Evolutionary conservation across 495 filamentous ascomycete genomes (phyloP).

Genomic region (Penicillium coprophilum): DNA sequence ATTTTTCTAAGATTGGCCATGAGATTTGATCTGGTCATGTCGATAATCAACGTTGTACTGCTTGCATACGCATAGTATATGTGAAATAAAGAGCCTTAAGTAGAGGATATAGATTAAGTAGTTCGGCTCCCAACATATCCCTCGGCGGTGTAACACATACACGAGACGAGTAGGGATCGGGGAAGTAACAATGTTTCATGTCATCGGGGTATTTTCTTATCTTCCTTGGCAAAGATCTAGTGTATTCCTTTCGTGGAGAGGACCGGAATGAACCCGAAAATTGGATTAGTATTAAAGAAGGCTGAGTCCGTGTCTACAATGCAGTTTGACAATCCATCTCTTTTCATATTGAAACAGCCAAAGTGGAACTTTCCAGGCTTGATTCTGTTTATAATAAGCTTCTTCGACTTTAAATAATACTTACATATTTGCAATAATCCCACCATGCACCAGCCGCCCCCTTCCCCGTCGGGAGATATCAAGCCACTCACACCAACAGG

Average conservation of each 20-base stretch:
- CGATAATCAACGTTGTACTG: neutral
- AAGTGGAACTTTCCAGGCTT: neutral
- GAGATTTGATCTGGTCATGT: neutral
- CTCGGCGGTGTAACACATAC: constrained; percentile 11
- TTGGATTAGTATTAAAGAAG: constrained; percentile 14
- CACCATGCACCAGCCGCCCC: constrained; percentile 4
- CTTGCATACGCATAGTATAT: neutral
- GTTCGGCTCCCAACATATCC: neutral
- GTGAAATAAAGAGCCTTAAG: neutral
- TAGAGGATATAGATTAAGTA: neutral
- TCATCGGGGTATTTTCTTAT: constrained; percentile 1
- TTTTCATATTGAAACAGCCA: neutral
- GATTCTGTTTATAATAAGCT: neutral
- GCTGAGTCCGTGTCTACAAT: neutral
- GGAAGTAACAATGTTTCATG: constrained; percentile 8
- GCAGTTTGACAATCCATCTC: neutral
- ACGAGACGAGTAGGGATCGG: constrained; percentile 14
- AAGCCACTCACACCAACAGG: neutral
- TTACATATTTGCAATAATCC: neutral
- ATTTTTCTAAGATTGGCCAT: neutral
- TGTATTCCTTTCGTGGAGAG: constrained; percentile 11
- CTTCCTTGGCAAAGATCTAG: constrained; percentile 15
- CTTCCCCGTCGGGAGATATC: constrained; percentile 1
- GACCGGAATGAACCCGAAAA: constrained; percentile 5
- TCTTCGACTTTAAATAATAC: neutral